Base-by-base conservation (phyloP, 345 rosid species). In the Eucalyptus globulus region DNA sequence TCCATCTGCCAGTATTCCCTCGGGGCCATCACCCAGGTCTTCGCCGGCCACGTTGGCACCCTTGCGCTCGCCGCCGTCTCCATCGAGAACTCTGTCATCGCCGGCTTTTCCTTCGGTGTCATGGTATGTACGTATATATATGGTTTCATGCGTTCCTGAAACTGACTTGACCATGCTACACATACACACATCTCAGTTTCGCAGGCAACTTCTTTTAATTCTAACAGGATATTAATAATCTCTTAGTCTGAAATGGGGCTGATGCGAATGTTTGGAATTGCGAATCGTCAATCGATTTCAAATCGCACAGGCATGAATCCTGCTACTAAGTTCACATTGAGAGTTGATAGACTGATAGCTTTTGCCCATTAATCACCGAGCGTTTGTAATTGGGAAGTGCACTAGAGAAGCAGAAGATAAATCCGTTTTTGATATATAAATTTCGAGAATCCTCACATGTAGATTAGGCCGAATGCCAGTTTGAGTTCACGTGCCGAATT, bases 61-160 rank as follows among this genome's bases (percentile, higher is more conserved):
- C 89, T 96, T 26, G 94, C 93, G 86, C 98, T 97, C 26, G 99
- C 98, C 9, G 99, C 97, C 62, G 95, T 97, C 92, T 95, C 99
- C 87, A 88, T 97, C 4, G 99, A 96, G 90, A 97, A 97, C 92
- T 94, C 99, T 8, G 97, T 97, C 94, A 94, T 97, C 89, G 97
- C 98, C n/a, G 99, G 99, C 80, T 97, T 97, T 94, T 96, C 99
- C 69, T 97, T 95, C 53, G 99, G 99, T 12, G 11, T 89, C 92
- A 95, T 95, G 99, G 97, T 97, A 95, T 29, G 6, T 22, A 13
- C 27, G 83, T 21, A 3, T 76, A 76, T 19, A 21, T 11, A 37
- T 3, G 83, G 47, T 6, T 37, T 37, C 83, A 2, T 44, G 14
- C 24, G 83, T 37, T 37, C 83, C 45, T 76, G 47, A 76, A 76